Evolutionary conservation across 1,139 yeast genomes (phyloP).

Genomic region (Wickerhamiella pararugosa): DNA sequence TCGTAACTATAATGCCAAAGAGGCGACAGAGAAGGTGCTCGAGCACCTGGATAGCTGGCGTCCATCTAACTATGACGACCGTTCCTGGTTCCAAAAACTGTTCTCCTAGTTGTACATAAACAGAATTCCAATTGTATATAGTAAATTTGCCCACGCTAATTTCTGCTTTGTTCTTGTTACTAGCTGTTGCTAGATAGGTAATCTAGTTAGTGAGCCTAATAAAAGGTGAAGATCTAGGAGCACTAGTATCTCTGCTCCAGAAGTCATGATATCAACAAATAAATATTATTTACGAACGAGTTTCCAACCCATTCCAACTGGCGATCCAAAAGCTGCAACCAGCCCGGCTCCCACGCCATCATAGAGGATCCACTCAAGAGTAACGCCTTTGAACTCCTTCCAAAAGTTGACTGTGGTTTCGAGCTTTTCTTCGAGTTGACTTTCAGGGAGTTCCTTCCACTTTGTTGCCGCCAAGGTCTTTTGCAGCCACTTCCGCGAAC

Average conservation of each 20-base stretch:
- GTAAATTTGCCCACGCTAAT: too few species aligned
- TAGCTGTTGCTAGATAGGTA: too few species aligned
- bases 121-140: too few species aligned
- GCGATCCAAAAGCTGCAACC: constrained; percentile 50
- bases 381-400: constrained; percentile 45
- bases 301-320: constrained; percentile 59
- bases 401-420: constrained; percentile 33
- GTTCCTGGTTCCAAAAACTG: constrained; percentile 12
- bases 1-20: constrained; percentile 66
- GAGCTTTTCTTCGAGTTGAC: constrained; percentile 35
- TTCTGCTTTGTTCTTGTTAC: too few species aligned
- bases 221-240: too few species aligned
- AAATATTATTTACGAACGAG: constrained; percentile 15
- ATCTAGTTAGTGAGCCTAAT: too few species aligned
- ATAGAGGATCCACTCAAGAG: constrained; percentile 47
- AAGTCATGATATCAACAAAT: too few species aligned
- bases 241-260: too few species aligned
- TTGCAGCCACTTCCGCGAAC: constrained; percentile 38
- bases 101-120: constrained; percentile 3
- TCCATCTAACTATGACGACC: constrained; percentile 27
- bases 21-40: constrained; percentile 65
- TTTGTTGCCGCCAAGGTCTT: constrained; percentile 31
- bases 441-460: constrained; percentile 41
- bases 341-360: constrained; percentile 57
- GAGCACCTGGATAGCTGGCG: constrained; percentile 65